Percentiles rank a stretch among this genome's conserved stretches.
Conservation (phyloP, 495 filamentous ascomycete species). For the Diplogelasinospora grovesii region DNA sequence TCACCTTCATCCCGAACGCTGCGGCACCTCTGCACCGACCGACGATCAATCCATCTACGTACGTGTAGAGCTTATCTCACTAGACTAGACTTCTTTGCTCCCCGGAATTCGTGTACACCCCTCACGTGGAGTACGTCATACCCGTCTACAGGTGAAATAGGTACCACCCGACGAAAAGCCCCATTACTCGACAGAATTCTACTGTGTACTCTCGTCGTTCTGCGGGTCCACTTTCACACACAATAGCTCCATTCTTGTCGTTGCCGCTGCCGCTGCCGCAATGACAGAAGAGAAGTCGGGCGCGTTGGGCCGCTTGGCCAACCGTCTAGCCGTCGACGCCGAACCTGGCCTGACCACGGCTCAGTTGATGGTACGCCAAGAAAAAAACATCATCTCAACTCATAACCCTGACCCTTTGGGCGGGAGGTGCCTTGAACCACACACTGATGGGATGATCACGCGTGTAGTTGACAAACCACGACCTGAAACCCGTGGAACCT, state of each 20-base stretch:
- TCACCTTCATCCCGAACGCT: no score
- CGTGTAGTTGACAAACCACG: constrained; percentile 68
- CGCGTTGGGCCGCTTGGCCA: constrained; percentile 22
- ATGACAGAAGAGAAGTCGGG: constrained; percentile 10
- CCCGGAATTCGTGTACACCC: neutral
- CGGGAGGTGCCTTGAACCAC: no score
- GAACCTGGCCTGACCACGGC: constrained; percentile 76
- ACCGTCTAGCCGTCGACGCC: constrained; percentile 61
- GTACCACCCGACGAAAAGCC: neutral
- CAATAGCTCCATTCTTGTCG: neutral
- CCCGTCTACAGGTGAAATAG: neutral
- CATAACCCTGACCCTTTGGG: no score
- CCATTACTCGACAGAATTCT: neutral
- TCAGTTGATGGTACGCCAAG: constrained; percentile 72
- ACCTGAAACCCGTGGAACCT: constrained; percentile 86
- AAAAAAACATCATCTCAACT: neutral
- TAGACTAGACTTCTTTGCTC: no score
- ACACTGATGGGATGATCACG: constrained; percentile 1
- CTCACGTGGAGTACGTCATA: neutral
- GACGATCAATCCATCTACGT: no score
- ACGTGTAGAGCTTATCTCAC: no score
- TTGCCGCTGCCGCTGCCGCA: neutral
- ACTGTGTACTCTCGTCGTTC: neutral
- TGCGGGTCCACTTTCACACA: neutral
- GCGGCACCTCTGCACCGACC: no score